phyloP scores from a whole-genome alignment of 805 yeast genomes.

The Candida berthetii region DNA sequence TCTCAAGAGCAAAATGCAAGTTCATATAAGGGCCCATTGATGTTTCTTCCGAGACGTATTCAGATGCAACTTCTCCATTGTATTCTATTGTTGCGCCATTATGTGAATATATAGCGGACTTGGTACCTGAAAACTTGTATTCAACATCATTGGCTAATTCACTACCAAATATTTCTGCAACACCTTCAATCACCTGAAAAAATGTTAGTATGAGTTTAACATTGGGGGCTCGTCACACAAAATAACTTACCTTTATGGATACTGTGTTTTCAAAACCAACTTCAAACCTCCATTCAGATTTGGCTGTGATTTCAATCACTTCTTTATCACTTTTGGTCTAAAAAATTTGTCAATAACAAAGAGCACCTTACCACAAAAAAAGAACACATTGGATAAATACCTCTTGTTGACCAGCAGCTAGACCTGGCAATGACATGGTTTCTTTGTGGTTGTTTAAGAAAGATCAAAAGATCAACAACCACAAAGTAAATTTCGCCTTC shows the following conservation, averaged over 20 bases:
- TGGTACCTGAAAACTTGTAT: slow-evolving; percentile 48
- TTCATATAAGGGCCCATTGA: slow-evolving; percentile 58
- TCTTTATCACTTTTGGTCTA: slow-evolving; percentile 3
- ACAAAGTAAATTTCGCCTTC: no score
- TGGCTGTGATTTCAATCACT: slow-evolving; percentile 19
- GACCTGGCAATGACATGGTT: not conserved
- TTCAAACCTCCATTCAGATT: slow-evolving; percentile 75
- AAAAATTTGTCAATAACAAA: not conserved
- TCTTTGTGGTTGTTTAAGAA: not conserved
- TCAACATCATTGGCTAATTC: slow-evolving; percentile 74
- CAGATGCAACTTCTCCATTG: slow-evolving; percentile 37
- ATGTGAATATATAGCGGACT: slow-evolving; percentile 50
- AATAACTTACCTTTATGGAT: slow-evolving; percentile 35
- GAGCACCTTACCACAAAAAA: no score
- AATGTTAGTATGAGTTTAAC: slow-evolving; percentile 1
- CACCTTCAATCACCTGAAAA: slow-evolving; percentile 46
- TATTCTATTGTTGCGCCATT: slow-evolving; percentile 54
- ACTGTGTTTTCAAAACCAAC: slow-evolving; percentile 46
- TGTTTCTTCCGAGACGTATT: slow-evolving; percentile 68
- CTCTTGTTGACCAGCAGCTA: not conserved
- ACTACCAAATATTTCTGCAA: slow-evolving; percentile 89
- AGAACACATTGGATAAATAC: not conserved
- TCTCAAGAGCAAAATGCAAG: slow-evolving; percentile 72
- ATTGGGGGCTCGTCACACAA: not conserved
- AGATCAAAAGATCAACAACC: no score